phyloP scores from a whole-genome alignment of 352 stramenopile genomes.

The Pythium plurisporium region DNA sequence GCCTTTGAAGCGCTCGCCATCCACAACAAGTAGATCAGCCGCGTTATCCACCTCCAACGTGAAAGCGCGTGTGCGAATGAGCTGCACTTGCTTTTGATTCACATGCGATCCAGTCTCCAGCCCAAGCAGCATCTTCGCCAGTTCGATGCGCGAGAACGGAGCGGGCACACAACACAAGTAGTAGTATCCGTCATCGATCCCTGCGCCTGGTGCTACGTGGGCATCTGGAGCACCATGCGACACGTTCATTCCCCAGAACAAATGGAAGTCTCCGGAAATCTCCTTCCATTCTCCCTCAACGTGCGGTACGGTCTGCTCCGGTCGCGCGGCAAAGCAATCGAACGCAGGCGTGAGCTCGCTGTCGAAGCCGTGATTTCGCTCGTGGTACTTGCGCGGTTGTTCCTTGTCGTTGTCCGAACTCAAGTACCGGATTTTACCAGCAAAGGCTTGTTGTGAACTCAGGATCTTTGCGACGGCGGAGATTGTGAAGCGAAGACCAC shows the following conservation, averaged over 20 bases:
- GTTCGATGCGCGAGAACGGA: slow-evolving; percentile 20
- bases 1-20: slow-evolving; percentile 33
- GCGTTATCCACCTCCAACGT: slow-evolving; percentile 27
- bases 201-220: slow-evolving; percentile 24
- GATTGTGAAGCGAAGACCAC: slow-evolving; percentile 39
- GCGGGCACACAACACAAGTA: slow-evolving; percentile 20
- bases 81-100: slow-evolving; percentile 20
- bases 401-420: slow-evolving; percentile 19
- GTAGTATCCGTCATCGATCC: slow-evolving; percentile 35
- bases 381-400: slow-evolving; percentile 20
- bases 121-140: slow-evolving; percentile 27
- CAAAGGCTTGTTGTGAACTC: slow-evolving; percentile 17
- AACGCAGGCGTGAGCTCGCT: slow-evolving; percentile 21
- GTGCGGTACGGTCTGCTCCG: slow-evolving; percentile 15
- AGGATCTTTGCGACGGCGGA: slow-evolving; percentile 32
- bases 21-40: slow-evolving; percentile 25
- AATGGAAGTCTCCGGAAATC: slow-evolving; percentile 27
- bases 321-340: slow-evolving; percentile 20
- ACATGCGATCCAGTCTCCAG: slow-evolving; percentile 29
- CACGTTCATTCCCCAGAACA: slow-evolving; percentile 44
- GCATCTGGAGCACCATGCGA: slow-evolving; percentile 28
- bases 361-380: slow-evolving; percentile 24
- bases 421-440: slow-evolving; percentile 27
- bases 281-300: slow-evolving; percentile 29
- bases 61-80: slow-evolving; percentile 36